Percentiles rank a stretch among this genome's conserved stretches.
Conservation (phyloP, 495 filamentous ascomycete genomes). For the Pseudomonodictys pantanalensis region DNA sequence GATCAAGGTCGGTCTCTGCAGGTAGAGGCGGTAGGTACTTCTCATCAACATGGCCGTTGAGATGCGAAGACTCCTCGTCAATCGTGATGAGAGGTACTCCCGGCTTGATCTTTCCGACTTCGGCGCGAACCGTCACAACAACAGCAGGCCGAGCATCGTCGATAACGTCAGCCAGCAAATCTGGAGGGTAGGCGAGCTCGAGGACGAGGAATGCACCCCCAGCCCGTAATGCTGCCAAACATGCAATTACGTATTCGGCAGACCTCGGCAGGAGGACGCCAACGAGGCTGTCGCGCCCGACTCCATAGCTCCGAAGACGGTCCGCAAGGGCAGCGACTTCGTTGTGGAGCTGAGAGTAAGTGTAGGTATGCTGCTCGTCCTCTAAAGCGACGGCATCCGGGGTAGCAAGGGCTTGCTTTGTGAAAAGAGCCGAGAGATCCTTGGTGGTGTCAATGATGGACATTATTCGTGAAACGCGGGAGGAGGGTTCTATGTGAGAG, state of each 20-base stretch:
- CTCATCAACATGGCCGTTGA: conserved; percentile 37
- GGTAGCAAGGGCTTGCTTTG: conserved; percentile 55
- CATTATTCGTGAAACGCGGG: conserved; percentile 39
- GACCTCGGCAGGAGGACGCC: conserved; percentile 65
- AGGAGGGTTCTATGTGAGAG: not conserved
- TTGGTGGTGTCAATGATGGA: conserved; percentile 59
- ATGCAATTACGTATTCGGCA: conserved; percentile 68
- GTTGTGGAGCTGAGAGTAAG: conserved; percentile 60
- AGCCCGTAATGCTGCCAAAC: conserved; percentile 62
- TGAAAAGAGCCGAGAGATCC: conserved; percentile 61
- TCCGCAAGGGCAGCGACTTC: conserved; percentile 54
- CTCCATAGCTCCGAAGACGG: conserved; percentile 56
- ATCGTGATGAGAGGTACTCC: conserved; percentile 53
- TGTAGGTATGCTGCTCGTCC: conserved; percentile 54
- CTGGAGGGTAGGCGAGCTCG: conserved; percentile 65
- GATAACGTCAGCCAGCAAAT: conserved; percentile 62
- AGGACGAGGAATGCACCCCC: conserved; percentile 70
- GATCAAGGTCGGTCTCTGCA: conserved; percentile 59
- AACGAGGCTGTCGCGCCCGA: conserved; percentile 60
- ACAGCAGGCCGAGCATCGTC: conserved; percentile 62
- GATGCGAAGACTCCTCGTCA: conserved; percentile 27
- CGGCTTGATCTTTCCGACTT: conserved; percentile 56
- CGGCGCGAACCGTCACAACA: conserved; percentile 56
- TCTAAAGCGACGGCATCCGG: conserved; percentile 61
- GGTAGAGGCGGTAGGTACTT: conserved; percentile 48